phyloP scores from a whole-genome alignment of 495 filamentous ascomycete species.

The Penicillium nucicola region DNA sequence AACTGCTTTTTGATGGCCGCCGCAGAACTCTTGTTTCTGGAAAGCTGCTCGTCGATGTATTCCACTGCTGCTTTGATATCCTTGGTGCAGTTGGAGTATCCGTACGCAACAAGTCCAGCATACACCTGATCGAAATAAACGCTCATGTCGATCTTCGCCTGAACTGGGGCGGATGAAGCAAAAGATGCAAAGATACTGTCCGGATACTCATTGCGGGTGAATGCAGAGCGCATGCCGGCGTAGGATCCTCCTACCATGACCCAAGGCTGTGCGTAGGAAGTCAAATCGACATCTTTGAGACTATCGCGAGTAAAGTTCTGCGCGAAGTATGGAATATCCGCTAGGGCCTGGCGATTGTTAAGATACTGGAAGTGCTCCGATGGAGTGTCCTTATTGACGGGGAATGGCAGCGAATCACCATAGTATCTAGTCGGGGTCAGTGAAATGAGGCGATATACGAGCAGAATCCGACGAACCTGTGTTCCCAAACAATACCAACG shows the following conservation, averaged over 20 bases:
- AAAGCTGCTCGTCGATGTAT: constrained; percentile 50
- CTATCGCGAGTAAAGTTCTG: constrained; percentile 40
- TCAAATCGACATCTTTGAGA: constrained; percentile 35
- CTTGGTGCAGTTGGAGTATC: constrained; percentile 50
- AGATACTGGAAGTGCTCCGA: constrained; percentile 49
- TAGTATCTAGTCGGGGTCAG: constrained; percentile 39
- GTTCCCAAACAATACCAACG: constrained; percentile 58
- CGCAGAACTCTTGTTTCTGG: constrained; percentile 24
- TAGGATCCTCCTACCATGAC: constrained; percentile 60
- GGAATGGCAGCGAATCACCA: constrained; percentile 49
- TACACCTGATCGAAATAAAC: constrained; percentile 55
- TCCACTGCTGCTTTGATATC: constrained; percentile 50
- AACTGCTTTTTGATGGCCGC: constrained; percentile 48
- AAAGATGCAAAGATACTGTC: constrained; percentile 54
- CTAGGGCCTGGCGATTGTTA: constrained; percentile 49
- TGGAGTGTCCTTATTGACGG: constrained; percentile 40
- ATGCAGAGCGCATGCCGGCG: constrained; percentile 52
- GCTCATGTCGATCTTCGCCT: constrained; percentile 56
- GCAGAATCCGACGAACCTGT: constrained; percentile 36
- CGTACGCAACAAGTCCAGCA: constrained; percentile 48
- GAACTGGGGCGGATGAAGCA: constrained; percentile 54
- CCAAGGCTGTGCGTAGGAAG: constrained; percentile 51
- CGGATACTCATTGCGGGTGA: constrained; percentile 54
- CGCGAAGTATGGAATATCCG: constrained; percentile 52
- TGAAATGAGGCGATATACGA: neutral